Percentiles rank a stretch among this genome's conserved stretches.
These are phyloP conservation scores for Rhododendron williamsianum DNA, from an alignment of 148 eudicot genomes.

Conservation along the genomic window DNA sequence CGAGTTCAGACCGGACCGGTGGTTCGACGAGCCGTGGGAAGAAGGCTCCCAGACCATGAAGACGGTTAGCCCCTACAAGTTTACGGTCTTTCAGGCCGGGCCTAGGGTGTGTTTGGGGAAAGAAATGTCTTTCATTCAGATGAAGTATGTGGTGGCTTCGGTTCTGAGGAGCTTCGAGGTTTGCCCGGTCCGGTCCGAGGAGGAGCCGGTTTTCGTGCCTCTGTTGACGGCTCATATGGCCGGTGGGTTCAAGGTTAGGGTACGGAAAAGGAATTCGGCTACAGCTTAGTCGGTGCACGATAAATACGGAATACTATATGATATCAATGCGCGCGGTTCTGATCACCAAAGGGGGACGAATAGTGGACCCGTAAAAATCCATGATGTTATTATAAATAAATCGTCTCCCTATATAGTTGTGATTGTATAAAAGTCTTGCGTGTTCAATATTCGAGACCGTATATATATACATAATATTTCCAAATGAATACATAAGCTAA, in stretches of 20 bases:
- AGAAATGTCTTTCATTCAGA: conserved; percentile 83
- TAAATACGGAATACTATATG: too few species aligned
- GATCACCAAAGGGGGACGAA: too few species aligned
- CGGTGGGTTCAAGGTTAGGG: conserved; percentile 69
- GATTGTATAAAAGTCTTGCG: too few species aligned
- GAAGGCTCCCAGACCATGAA: conserved; percentile 21
- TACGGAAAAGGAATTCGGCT: conserved; percentile 21
- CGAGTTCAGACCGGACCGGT: conserved; percentile 64
- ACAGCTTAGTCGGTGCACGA: neutral
- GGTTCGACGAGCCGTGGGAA: conserved; percentile 32
- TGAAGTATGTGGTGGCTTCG: conserved; percentile 83
- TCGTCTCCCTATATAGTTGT: too few species aligned
- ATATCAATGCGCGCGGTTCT: too few species aligned
- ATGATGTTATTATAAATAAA: too few species aligned
- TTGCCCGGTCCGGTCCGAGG: conserved; percentile 31
- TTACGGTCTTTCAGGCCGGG: conserved; percentile 87
- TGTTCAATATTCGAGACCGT: too few species aligned
- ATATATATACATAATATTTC: too few species aligned
- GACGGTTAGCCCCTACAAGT: conserved; percentile 53
- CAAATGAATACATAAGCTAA: too few species aligned
- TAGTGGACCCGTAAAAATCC: too few species aligned
- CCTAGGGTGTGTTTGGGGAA: conserved; percentile 89
- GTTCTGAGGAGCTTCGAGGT: conserved; percentile 57
- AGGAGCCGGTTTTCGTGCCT: conserved; percentile 60
- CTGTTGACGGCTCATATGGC: conserved; percentile 74